phyloP scores from a whole-genome alignment of 441 rosid genomes.

The Gossypium aridum region DNA sequence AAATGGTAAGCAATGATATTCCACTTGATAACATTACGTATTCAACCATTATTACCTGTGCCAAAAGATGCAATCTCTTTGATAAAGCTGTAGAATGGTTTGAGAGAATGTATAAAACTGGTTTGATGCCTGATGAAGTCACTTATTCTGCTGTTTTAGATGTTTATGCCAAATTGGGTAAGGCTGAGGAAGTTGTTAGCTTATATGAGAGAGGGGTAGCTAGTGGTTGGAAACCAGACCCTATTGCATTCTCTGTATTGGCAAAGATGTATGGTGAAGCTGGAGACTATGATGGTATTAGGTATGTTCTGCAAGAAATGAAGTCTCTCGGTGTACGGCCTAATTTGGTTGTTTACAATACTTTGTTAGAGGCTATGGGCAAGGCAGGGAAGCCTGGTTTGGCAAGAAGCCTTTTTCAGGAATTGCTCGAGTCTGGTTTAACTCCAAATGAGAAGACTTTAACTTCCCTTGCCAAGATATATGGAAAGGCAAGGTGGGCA shows the following conservation, averaged over 20 bases:
- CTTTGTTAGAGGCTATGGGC: conserved; percentile 84
- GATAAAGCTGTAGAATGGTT: conserved; percentile 91
- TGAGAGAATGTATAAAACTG: conserved; percentile 85
- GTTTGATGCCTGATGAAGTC: conserved; percentile 94
- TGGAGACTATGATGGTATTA: conserved; percentile 82
- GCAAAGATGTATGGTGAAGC: conserved; percentile 91
- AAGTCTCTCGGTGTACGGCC: conserved; percentile 72
- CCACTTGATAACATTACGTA: conserved; percentile 90
- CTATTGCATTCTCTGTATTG: conserved; percentile 66
- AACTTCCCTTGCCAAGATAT: conserved; percentile 77
- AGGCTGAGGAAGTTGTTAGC: conserved; percentile 77
- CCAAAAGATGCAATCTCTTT: conserved; percentile 64
- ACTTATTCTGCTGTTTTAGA: conserved; percentile 81
- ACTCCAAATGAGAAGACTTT: conserved; percentile 76
- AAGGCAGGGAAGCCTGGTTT: conserved; percentile 86
- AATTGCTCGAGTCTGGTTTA: conserved; percentile 66
- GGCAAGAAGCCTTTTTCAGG: conserved; percentile 72
- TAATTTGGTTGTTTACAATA: conserved; percentile 76
- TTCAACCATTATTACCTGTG: conserved; percentile 88
- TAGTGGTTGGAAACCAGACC: conserved; percentile 88
- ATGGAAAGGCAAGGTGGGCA: conserved; percentile 89
- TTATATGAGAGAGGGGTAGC: conserved; percentile 92
- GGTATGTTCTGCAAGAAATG: conserved; percentile 89
- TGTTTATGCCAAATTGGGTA: conserved; percentile 78
- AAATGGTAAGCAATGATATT: conserved; percentile 70